phyloP scores from a whole-genome alignment of 2,329 filamentous ascomycete genomes.

The Paraconiothyrium sp. region DNA sequence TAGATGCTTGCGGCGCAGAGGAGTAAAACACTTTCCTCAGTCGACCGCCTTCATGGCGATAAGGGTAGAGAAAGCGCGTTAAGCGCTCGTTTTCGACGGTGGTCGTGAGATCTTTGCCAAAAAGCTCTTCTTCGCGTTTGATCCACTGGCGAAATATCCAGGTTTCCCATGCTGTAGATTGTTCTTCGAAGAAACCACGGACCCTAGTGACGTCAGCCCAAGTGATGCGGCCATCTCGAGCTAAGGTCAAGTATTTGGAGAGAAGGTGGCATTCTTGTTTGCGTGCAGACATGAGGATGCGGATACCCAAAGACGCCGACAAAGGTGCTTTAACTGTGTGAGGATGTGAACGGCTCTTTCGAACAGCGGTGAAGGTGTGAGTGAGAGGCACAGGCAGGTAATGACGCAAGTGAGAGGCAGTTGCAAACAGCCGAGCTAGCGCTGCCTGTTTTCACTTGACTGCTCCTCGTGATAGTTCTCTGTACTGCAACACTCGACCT shows the following conservation, averaged over 20 bases:
- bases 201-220: neutral
- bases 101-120: neutral
- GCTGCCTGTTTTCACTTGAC: no score
- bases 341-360: no score
- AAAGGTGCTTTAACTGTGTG: no score
- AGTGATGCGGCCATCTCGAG: neutral
- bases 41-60: neutral
- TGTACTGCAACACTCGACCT: no score
- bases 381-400: no score
- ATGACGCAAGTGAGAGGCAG: no score
- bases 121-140: conserved; percentile 5
- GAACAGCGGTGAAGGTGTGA: no score
- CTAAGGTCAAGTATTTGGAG: neutral
- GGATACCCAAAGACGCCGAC: neutral
- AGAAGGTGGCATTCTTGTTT: conserved; percentile 1
- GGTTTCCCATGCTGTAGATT: neutral
- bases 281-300: neutral
- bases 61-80: conserved; percentile 1
- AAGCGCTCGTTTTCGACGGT: conserved; percentile 1
- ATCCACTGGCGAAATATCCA: conserved; percentile 8
- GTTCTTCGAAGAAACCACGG: neutral
- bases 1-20: neutral
- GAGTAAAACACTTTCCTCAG: neutral
- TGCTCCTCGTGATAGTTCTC: no score
- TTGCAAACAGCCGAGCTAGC: no score